phyloP scores from a whole-genome alignment of 2,329 filamentous ascomycete genomes.

The Calonectria leucothoes region DNA sequence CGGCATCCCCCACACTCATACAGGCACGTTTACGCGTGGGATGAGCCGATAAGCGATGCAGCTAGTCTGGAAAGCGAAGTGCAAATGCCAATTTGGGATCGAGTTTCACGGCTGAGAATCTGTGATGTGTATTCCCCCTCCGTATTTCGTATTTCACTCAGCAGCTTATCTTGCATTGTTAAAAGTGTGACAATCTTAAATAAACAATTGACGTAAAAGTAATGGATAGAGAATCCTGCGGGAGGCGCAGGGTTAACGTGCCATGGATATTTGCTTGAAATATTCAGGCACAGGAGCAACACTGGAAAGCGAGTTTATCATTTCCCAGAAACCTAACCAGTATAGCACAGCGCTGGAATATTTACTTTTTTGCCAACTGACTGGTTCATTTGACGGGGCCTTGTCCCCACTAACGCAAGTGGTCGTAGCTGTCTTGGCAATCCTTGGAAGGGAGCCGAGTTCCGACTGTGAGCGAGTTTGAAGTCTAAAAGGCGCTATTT shows the following conservation, averaged over 20 bases:
- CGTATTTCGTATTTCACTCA: neutral
- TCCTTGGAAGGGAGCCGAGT: neutral
- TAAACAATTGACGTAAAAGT: neutral
- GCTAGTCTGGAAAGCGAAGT: neutral
- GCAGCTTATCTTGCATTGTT: neutral
- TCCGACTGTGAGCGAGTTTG: neutral
- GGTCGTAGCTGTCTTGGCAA: neutral
- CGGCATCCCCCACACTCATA: neutral
- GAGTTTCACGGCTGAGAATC: neutral
- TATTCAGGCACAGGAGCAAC: neutral
- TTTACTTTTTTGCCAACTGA: neutral
- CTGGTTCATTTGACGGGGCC: neutral
- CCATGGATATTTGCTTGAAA: neutral
- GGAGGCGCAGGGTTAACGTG: neutral
- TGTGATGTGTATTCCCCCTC: neutral
- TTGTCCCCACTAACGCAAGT: neutral
- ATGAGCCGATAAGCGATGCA: neutral
- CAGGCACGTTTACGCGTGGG: neutral
- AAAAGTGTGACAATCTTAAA: neutral
- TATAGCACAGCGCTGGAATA: neutral
- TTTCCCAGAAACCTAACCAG: too few relatives aligned
- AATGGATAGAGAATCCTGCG: neutral
- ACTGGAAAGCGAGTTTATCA: too few relatives aligned
- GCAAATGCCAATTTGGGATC: neutral
- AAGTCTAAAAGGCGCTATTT: neutral